phyloP scores from a whole-genome alignment of 768 basidiomycete species.

The Candolleomyces eurysporus region DNA sequence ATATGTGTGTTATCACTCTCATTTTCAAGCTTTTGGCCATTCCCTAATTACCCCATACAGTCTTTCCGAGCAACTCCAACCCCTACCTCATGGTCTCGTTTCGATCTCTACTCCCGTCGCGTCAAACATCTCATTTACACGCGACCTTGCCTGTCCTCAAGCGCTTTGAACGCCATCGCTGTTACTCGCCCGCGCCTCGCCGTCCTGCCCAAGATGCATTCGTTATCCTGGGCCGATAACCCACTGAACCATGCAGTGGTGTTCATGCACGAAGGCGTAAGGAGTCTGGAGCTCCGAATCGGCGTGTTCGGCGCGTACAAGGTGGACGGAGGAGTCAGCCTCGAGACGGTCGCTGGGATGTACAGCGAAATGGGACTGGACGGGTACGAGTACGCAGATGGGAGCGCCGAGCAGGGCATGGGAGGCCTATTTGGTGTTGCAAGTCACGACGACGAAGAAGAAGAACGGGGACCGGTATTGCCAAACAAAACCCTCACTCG shows the following conservation, averaged over 20 bases:
- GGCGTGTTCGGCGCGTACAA: not conserved
- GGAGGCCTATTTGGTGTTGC: not conserved
- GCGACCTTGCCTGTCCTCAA: not conserved
- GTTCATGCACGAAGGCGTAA: slow-evolving; percentile 13
- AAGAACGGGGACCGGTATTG: not conserved
- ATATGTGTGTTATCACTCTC: not conserved
- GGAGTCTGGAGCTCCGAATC: slow-evolving; percentile 7
- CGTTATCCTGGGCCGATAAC: slow-evolving; percentile 11
- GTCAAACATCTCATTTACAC: slow-evolving; percentile 21
- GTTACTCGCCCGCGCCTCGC: slow-evolving; percentile 8
- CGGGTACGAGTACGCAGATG: not conserved
- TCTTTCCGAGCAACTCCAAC: slow-evolving; percentile 15
- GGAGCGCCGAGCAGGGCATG: not conserved
- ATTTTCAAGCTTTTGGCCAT: not conserved
- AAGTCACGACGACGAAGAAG: no score
- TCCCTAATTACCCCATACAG: not conserved
- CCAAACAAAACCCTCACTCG: not conserved
- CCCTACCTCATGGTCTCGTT: slow-evolving; percentile 16
- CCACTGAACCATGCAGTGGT: slow-evolving; percentile 8
- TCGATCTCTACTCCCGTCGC: slow-evolving; percentile 19
- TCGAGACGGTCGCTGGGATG: not conserved
- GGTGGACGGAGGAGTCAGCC: not conserved
- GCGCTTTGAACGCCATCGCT: slow-evolving; percentile 4
- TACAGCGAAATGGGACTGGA: not conserved
- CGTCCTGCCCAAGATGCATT: slow-evolving; percentile 9